Percentiles rank a stretch among this genome's conserved stretches.
These are phyloP conservation scores for Dianthus caryophyllus DNA, from an alignment of 148 eudicot species.

Conservation along the genomic window DNA sequence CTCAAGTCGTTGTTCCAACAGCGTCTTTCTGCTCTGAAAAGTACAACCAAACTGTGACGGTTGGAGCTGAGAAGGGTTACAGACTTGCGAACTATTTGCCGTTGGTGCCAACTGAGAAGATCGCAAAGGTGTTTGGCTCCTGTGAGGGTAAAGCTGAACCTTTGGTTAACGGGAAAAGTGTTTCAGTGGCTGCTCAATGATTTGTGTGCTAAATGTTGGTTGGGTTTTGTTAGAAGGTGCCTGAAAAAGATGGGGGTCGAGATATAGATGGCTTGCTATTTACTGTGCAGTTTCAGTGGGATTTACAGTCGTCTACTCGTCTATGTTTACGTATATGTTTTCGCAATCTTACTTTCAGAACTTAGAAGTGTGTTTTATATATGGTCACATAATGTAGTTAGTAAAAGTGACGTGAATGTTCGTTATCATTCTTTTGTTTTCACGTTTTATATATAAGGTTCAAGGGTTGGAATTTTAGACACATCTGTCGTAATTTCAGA, in stretches of 20 bases:
- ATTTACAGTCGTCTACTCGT: background rate
- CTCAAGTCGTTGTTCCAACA: constrained; percentile 61
- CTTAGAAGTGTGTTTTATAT: background rate
- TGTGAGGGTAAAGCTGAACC: constrained; percentile 13
- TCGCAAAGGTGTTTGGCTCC: constrained; percentile 57
- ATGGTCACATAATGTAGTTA: background rate
- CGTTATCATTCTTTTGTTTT: too few species aligned
- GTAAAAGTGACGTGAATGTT: background rate
- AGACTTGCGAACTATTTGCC: constrained; percentile 71
- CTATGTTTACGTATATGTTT: background rate
- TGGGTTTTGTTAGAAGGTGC: background rate
- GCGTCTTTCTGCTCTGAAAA: constrained; percentile 75
- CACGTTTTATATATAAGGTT: too few species aligned
- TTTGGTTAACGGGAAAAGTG: background rate
- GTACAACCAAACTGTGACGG: constrained; percentile 66
- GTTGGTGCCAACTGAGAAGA: constrained; percentile 79
- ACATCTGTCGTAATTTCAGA: too few species aligned
- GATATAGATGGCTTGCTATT: constrained; percentile 7
- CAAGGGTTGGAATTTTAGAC: too few species aligned
- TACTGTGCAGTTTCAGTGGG: constrained; percentile 24
- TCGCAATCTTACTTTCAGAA: background rate
- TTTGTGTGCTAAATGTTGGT: background rate
- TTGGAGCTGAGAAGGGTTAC: constrained; percentile 70
- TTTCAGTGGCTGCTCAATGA: constrained; percentile 25
- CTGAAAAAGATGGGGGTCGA: background rate